phyloP scores from a whole-genome alignment of 768 basidiomycete species.

The Tephrocybe sp. region DNA sequence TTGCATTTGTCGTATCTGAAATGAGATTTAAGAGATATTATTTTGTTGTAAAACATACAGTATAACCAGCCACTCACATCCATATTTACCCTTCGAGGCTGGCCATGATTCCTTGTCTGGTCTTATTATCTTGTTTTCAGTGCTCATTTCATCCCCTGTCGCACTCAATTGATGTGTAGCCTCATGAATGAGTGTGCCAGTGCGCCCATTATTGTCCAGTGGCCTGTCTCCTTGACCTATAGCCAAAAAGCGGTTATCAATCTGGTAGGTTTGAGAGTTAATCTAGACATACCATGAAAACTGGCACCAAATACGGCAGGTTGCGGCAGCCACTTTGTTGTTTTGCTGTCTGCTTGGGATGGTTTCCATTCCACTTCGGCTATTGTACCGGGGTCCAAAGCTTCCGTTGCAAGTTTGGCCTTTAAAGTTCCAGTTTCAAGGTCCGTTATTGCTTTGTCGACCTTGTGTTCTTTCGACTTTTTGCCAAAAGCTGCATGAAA shows the following conservation, averaged over 20 bases:
- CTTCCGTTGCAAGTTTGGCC: neutral
- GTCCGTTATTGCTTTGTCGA: neutral
- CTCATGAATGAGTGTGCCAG: neutral
- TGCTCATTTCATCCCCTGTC: neutral
- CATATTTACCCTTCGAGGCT: neutral
- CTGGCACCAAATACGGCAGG: neutral
- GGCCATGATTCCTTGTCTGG: neutral
- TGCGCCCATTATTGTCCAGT: neutral
- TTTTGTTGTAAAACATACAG: neutral
- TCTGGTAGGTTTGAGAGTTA: neutral
- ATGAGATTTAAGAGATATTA: neutral
- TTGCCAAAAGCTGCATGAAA: conserved; percentile 2
- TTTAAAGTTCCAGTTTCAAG: neutral
- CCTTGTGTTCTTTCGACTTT: neutral
- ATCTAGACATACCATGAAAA: neutral
- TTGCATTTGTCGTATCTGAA: neutral
- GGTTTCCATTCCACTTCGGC: neutral
- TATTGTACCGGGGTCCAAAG: neutral
- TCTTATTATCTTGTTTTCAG: neutral
- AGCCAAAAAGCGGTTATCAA: neutral
- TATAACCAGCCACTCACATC: neutral
- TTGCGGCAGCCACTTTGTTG: neutral
- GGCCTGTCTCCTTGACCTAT: neutral
- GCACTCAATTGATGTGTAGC: neutral
- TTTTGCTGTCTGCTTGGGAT: neutral